Base-by-base conservation (phyloP, 2,329 filamentous ascomycete genomes). In the Fusarium aywerte region DNA sequence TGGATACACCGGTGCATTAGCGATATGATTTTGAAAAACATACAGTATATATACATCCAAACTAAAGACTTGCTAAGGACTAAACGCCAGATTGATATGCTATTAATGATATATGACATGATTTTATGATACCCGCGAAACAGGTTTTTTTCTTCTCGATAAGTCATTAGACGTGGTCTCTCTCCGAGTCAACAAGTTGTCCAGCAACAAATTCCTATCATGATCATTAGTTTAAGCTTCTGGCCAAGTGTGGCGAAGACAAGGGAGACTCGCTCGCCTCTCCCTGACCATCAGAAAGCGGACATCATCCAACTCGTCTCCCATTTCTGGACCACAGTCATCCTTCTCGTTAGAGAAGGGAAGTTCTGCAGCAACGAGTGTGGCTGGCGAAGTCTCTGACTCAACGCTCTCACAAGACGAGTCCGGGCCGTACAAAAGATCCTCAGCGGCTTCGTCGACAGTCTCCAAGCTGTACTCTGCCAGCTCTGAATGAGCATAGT, bases 201-300 rank as follows among this genome's bases (percentile, higher is more conserved):
- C 38, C 32, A 5, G 23, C 2, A 42, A 45, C n/a, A 31, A 13
- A 27, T 10, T 35, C 18, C 7, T 8, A 35, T 11, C 13, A 13
- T 29, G 16, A 13, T 20, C 6, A 38, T 39, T 8, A 23, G 20
- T 36, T 72, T 29, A 70, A 13, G 20, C 38, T 7, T 63, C 61
- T 1, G 68, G 68, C 74, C 75, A 77, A 13, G 61, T 33, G 29
- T 64, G 74, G 25, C 64, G 66, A 15, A 77, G 29, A 21, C 55
- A 75, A 3, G 76, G 76, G 11, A 78, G 69, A 39, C 76, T 78
- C 7, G 70, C 54, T 12, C 75, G 73, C 21, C 69, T 74, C 49
- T 65, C 59, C 10, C 42, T 56, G 7, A 58, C 29, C 10, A 59
- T 51, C 48, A 51, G 12, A 18, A 57, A 23, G 9, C 52, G 58